Base-by-base conservation (phyloP, 1,284 basidiomycete species). In the Xanthoconium separans region DNA sequence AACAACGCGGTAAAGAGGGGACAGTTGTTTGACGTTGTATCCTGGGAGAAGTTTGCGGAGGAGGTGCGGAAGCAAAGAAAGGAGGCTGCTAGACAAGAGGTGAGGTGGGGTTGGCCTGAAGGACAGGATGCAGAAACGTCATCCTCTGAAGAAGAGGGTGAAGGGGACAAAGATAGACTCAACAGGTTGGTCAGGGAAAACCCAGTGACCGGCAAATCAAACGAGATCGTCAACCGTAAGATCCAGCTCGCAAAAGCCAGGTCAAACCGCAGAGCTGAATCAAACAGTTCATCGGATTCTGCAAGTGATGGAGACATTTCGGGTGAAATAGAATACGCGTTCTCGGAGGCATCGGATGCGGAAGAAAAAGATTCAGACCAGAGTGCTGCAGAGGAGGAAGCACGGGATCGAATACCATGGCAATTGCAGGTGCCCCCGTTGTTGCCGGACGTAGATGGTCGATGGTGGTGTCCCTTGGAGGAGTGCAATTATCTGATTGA, bases 21-120 rank as follows among this genome's bases (percentile, higher is more conserved):
- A 3, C 67, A 65, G 39, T 54, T 75, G 33, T 56, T 84, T 15
- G 71, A 81, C 54, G 58, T 79, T 2, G 53, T 54, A 1, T 63
- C 71, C 15, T 84, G 80, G 82, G 58, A 71, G 36, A 31, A 39
- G 8, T 84, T 83, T 62, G 74, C 75, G 30, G 53, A 49, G 11
- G 58, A 69, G 15, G 70, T 71, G 3, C 62, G 64, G 47, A 57
- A 53, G 22, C 69, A 68, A 37, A 66, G 77, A 15, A 63, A 36
- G 27, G 60, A 63, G n/a, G 68, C 73, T 12, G 55, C 34, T 13
- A 53, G 40, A 16, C 52, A 53, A n/a, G 68, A 62, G 4, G 49
- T 64, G 6, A 46, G 3, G 9, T 74, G 68, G 64, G 73, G 73
- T n/a, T 58, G 58, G 45, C 56, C 59, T 11, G 44, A 33, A 40